phyloP scores from a whole-genome alignment of 2,329 filamentous ascomycete species.

The Metarhizium sp. region DNA sequence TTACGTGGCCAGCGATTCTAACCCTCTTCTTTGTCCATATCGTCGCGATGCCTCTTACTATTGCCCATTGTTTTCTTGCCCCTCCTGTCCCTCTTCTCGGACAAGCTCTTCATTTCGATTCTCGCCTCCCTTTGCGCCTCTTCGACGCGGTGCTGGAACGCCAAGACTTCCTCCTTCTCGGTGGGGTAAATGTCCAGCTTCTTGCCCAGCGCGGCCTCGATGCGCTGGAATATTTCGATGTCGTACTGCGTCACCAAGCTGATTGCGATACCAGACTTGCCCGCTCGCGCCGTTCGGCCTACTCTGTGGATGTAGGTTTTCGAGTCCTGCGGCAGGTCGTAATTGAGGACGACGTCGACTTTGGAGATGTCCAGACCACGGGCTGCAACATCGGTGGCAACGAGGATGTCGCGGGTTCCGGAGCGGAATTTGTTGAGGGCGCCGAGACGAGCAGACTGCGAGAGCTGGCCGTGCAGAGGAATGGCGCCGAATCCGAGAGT shows the following conservation, averaged over 20 bases:
- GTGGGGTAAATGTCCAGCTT: constrained; percentile 61
- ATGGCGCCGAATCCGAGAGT: constrained; percentile 83
- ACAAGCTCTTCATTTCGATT: constrained; percentile 70
- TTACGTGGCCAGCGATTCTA: constrained; percentile 20
- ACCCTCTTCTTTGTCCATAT: constrained; percentile 71
- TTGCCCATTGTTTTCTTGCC: constrained; percentile 31
- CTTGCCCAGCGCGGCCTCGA: constrained; percentile 74
- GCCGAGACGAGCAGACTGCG: constrained; percentile 76
- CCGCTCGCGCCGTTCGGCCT: constrained; percentile 78
- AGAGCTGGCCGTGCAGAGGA: constrained; percentile 85
- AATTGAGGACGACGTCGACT: constrained; percentile 84
- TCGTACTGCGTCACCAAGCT: constrained; percentile 84
- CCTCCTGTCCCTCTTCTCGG: constrained; percentile 58
- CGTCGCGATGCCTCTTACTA: constrained; percentile 36
- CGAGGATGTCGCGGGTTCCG: constrained; percentile 72
- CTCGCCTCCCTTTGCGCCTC: constrained; percentile 77
- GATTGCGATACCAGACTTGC: constrained; percentile 73
- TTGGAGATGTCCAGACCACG: constrained; percentile 86
- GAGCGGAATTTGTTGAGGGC: constrained; percentile 85
- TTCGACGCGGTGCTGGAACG: constrained; percentile 66
- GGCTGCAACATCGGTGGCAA: constrained; percentile 89
- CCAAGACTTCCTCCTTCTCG: constrained; percentile 76
- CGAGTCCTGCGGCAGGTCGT: constrained; percentile 71
- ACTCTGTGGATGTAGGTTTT: constrained; percentile 91
- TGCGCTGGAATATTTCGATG: constrained; percentile 68